phyloP scores from a whole-genome alignment of 495 filamentous ascomycete genomes.

The Bathelium albidoporum region DNA sequence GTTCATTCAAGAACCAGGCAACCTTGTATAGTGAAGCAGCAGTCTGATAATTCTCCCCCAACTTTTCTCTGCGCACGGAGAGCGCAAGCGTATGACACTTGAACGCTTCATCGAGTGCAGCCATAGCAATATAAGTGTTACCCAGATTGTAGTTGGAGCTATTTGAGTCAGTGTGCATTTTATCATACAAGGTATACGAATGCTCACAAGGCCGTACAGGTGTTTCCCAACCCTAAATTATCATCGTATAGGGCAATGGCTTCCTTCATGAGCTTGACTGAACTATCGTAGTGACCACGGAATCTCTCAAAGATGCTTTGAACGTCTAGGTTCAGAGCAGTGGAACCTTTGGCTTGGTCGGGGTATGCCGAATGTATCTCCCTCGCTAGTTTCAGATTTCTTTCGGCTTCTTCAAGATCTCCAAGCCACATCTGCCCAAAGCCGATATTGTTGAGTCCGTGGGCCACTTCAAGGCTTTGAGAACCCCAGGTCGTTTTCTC shows the following conservation, averaged over 20 bases:
- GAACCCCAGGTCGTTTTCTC: not conserved
- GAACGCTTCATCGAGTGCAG: not conserved
- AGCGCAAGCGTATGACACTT: not conserved
- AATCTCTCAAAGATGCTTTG: not conserved
- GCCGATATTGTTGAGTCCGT: not conserved
- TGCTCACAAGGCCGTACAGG: not conserved
- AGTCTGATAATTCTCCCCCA: not conserved
- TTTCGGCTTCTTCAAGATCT: not conserved
- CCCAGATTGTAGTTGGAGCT: not conserved
- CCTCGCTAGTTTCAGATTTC: not conserved
- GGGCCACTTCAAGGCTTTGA: not conserved
- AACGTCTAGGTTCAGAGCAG: not conserved
- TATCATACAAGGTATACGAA: not conserved
- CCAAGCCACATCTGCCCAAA: not conserved
- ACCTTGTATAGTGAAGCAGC: not conserved
- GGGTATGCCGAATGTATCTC: not conserved
- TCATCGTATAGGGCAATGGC: not conserved
- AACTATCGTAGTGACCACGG: not conserved
- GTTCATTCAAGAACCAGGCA: not conserved
- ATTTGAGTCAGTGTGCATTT: not conserved
- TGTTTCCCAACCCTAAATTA: not conserved
- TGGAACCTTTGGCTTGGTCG: not conserved
- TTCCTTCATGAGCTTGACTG: not conserved
- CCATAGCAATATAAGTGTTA: not conserved
- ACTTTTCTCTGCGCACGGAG: not conserved